These are phyloP conservation scores for Inga laurina DNA, from an alignment of 306 rosid genomes.

Conservation along the genomic window DNA sequence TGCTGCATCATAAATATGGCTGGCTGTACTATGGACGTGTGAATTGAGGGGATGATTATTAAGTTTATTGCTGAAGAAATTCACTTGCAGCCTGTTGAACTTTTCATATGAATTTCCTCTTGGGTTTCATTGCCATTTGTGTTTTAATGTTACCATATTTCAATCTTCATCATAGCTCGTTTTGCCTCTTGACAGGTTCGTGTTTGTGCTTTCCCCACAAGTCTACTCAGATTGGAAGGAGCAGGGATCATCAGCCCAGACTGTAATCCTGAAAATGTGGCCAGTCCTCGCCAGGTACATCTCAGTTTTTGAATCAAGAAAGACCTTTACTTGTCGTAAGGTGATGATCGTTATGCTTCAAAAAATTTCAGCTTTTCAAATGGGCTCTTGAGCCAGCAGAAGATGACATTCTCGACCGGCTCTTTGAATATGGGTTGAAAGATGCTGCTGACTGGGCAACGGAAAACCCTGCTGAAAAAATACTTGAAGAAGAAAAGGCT, in stretches of 20 bases:
- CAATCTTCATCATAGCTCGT: not conserved
- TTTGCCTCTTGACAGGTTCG: not conserved
- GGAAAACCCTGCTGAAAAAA: slow-evolving; percentile 53
- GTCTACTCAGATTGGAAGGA: not conserved
- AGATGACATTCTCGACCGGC: slow-evolving; percentile 55
- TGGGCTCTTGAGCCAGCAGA: slow-evolving; percentile 75
- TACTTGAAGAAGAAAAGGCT: slow-evolving; percentile 45
- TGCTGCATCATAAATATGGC: not conserved
- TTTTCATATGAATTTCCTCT: not conserved
- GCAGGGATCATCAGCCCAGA: too few relatives aligned
- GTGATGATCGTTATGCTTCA: slow-evolving; percentile 18
- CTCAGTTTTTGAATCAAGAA: slow-evolving; percentile 24
- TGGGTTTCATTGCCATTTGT: not conserved
- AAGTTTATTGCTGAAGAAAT: not conserved
- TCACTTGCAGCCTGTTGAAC: not conserved
- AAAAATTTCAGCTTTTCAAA: slow-evolving; percentile 47
- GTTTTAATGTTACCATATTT: not conserved
- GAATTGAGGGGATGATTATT: not conserved
- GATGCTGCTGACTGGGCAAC: slow-evolving; percentile 69
- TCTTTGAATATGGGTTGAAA: slow-evolving; percentile 58
- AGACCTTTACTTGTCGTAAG: not conserved
- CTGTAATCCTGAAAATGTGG: slow-evolving; percentile 48
- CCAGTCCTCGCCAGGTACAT: slow-evolving; percentile 42
- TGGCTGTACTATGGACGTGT: not conserved
- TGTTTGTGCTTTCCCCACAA: slow-evolving; percentile 10